Conservation (phyloP, 768 basidiomycete species). For the Melanogaster broomeanus region DNA sequence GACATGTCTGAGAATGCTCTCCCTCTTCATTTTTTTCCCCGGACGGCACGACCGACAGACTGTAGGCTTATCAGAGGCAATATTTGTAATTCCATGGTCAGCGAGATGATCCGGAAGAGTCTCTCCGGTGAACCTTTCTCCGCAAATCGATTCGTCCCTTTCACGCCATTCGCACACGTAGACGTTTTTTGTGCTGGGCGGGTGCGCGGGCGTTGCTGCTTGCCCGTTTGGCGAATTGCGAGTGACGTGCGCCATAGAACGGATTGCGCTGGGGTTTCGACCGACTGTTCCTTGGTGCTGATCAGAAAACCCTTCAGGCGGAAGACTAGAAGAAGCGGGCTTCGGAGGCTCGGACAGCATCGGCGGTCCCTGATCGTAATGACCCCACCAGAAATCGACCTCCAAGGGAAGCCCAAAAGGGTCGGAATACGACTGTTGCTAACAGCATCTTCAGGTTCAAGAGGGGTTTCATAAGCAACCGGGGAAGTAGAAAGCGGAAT, state of each 20-base stretch:
- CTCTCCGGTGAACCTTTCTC: not conserved
- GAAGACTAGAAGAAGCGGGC: no score
- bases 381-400: no score
- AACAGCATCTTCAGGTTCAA: no score
- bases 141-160: conserved; percentile 1
- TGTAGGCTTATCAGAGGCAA: not conserved
- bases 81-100: conserved; percentile 12
- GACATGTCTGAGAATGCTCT: conserved; percentile 20
- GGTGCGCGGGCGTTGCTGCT: not conserved
- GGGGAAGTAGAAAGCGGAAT: no score
- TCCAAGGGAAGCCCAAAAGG: no score
- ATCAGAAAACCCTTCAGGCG: no score
- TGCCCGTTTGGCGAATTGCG: not conserved
- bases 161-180: conserved; percentile 9
- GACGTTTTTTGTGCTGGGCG: no score
- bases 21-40: conserved; percentile 14
- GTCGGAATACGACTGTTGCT: no score
- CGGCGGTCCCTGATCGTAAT: no score
- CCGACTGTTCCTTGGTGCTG: no score
- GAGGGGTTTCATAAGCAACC: no score
- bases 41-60: conserved; percentile 13
- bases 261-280: not conserved
- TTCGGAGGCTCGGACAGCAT: no score
- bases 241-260: not conserved
- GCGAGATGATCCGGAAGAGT: conserved; percentile 14